A percentile compares a stretch with the other conserved stretches of the same genome.
Conservation (phyloP, 148 eudicot genomes). For the Chenopodium album region DNA sequence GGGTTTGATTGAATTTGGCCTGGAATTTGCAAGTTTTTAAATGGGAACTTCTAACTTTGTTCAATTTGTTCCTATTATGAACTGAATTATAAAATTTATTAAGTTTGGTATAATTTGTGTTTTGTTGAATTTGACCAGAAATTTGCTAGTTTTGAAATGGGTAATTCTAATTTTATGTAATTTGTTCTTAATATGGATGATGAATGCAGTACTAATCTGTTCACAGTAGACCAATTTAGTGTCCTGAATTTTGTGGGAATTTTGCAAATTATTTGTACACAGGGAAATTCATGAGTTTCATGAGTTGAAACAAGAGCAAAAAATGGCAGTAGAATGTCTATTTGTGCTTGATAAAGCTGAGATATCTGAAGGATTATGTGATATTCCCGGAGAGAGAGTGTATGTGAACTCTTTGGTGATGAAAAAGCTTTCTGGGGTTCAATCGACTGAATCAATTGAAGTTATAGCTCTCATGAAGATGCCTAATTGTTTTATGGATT, state of each 20-base stretch:
- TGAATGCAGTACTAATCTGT: background rate
- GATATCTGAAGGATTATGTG: conserved; percentile 50
- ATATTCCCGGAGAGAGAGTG: conserved; percentile 40
- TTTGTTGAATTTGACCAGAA: background rate
- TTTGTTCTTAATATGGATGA: background rate
- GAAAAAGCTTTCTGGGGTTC: conserved; percentile 83
- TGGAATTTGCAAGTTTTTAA: background rate
- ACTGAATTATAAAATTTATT: background rate
- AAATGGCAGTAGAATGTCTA: conserved; percentile 47
- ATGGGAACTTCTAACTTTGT: conserved; percentile 8
- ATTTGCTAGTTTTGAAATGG: too few species aligned
- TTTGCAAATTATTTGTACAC: conserved; percentile 10
- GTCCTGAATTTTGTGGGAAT: conserved; percentile 1
- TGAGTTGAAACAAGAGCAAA: conserved; percentile 30
- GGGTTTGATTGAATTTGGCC: conserved; percentile 7
- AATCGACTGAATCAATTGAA: conserved; percentile 76
- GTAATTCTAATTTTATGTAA: too few species aligned
- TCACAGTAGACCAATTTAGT: background rate
- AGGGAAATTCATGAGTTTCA: conserved; percentile 77
- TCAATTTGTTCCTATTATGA: conserved; percentile 2
- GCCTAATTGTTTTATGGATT: conserved; percentile 55
- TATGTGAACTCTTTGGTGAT: conserved; percentile 65
- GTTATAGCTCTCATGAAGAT: conserved; percentile 68
- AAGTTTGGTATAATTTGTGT: background rate
- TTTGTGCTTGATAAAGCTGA: conserved; percentile 63